phyloP scores from a whole-genome alignment of 148 eudicot species.

The Chenopodium quinoa region DNA sequence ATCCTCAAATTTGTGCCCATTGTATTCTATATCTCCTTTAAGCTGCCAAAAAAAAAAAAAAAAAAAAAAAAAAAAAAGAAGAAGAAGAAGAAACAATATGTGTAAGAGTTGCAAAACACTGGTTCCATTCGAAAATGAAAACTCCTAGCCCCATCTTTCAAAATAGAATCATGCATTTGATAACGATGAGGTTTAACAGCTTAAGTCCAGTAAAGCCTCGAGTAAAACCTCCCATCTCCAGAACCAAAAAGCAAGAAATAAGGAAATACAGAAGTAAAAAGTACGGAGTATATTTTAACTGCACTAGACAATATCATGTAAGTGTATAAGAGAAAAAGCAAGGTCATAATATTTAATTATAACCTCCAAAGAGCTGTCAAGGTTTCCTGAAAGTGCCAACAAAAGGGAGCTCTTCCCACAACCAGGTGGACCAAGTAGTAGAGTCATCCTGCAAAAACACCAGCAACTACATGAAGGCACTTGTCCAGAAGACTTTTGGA shows the following conservation, averaged over 20 bases:
- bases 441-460: constrained; percentile 52
- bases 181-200: no score
- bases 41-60: constrained; percentile 29
- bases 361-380: constrained; percentile 65
- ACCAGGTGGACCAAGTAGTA: constrained; percentile 85
- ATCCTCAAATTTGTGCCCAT: constrained; percentile 59
- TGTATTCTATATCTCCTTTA: constrained; percentile 63
- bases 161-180: not conserved
- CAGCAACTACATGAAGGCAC: not conserved
- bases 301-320: no score
- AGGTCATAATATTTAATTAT: not conserved
- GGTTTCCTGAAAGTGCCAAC: constrained; percentile 70
- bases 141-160: not conserved
- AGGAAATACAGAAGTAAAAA: no score
- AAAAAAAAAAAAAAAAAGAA: no score
- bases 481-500: not conserved
- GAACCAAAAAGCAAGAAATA: not conserved
- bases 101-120: not conserved
- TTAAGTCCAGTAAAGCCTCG: not conserved
- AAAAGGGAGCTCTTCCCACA: constrained; percentile 75
- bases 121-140: not conserved
- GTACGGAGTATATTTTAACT: no score
- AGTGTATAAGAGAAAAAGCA: no score
- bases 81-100: not conserved
- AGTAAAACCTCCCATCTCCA: not conserved